Conservation (phyloP, 345 rosid species). For the Gossypium rotundifolium region DNA sequence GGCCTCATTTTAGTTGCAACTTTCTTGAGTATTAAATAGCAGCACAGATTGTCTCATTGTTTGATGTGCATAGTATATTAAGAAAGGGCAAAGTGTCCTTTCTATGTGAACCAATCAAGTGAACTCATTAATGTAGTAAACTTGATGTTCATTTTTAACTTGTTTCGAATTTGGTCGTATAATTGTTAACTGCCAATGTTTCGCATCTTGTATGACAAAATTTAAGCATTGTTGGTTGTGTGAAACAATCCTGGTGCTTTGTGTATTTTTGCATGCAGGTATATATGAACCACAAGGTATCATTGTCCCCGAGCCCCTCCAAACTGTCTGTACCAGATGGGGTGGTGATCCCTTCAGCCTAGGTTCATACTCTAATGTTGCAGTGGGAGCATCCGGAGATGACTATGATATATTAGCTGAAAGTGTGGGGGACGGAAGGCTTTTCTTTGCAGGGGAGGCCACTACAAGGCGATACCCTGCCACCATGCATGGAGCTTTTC, state of each 20-base stretch:
- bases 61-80: too few relatives aligned
- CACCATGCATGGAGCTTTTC: constrained; percentile 99
- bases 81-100: too few relatives aligned
- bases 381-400: constrained; percentile 99
- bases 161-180: too few relatives aligned
- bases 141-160: too few relatives aligned
- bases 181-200: too few relatives aligned
- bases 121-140: too few relatives aligned
- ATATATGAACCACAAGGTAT: constrained; percentile 92
- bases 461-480: constrained; percentile 96
- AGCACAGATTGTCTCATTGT: neutral
- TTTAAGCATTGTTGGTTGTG: neutral
- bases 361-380: constrained; percentile 98
- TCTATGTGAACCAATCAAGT: neutral
- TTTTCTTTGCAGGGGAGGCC: constrained; percentile 99
- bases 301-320: constrained; percentile 88
- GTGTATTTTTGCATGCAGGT: constrained; percentile 39
- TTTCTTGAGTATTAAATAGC: neutral
- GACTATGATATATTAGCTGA: constrained; percentile 96
- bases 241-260: neutral
- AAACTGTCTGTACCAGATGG: constrained; percentile 98
- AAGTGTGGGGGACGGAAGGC: constrained; percentile 95
- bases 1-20: neutral
- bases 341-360: constrained; percentile 92
- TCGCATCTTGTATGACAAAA: neutral